Conservation (phyloP, 2,329 filamentous ascomycete genomes). For the Aspergillus hiratsukae region DNA sequence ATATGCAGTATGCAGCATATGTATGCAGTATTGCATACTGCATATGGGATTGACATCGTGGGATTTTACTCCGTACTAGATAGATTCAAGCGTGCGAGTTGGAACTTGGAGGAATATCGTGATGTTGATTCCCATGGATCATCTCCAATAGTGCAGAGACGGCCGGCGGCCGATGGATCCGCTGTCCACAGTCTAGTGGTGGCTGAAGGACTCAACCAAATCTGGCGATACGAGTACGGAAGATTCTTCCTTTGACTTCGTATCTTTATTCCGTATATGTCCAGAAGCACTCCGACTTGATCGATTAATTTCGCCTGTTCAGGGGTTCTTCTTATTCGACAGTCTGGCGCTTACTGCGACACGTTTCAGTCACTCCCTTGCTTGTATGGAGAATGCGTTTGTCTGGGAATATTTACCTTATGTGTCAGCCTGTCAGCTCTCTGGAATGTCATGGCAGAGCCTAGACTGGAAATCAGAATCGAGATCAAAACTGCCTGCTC, state of each 20-base stretch:
- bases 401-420: not conserved
- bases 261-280: not conserved
- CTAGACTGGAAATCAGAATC: not conserved
- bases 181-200: not conserved
- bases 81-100: not conserved
- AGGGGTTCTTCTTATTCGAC: not conserved
- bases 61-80: not conserved
- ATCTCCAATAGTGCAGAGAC: not conserved
- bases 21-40: too few species aligned
- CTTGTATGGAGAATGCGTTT: not conserved
- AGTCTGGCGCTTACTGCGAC: conserved; percentile 11
- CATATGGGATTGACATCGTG: not conserved
- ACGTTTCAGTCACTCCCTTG: not conserved
- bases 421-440: not conserved
- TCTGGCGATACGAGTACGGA: not conserved
- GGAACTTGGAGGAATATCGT: not conserved
- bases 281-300: too few species aligned
- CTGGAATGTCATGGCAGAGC: not conserved
- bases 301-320: not conserved
- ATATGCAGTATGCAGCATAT: too few species aligned
- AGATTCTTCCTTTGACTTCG: too few species aligned
- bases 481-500: not conserved
- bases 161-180: too few species aligned
- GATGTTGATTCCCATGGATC: not conserved
- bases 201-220: not conserved